A percentile compares a stretch with the other conserved stretches of the same genome.
Conservation (phyloP, 2,329 filamentous ascomycete species). For the Colletotrichum coccodes region DNA sequence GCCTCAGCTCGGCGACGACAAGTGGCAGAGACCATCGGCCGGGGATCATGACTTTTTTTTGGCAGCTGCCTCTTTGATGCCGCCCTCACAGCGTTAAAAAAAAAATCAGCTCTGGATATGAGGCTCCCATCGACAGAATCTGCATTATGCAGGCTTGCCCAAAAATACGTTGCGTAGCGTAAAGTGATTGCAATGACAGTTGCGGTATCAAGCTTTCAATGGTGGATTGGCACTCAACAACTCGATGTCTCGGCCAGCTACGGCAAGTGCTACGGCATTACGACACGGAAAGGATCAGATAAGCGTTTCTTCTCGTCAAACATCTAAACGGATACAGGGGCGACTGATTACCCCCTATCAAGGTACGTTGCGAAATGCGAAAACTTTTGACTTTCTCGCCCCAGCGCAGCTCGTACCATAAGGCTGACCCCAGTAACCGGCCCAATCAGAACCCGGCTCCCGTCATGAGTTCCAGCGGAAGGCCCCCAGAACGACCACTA, state of each 20-base stretch:
- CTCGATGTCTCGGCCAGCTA: not conserved
- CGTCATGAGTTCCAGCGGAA: not conserved
- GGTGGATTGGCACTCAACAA: not conserved
- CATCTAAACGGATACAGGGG: not conserved
- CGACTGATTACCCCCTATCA: not conserved
- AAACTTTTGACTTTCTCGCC: not conserved
- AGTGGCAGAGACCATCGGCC: not conserved
- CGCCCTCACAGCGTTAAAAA: not conserved
- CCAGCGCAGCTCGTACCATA: constrained; percentile 16
- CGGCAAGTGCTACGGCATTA: not conserved
- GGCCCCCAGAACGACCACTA: constrained; percentile 1
- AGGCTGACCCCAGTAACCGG: constrained; percentile 20
- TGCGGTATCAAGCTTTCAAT: not conserved
- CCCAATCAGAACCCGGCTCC: constrained; percentile 12
- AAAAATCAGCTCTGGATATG: not conserved
- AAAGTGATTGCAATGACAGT: not conserved
- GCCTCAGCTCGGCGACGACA: not conserved
- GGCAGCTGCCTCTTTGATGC: not conserved
- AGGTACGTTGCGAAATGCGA: not conserved
- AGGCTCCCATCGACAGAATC: not conserved
- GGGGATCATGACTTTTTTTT: not conserved
- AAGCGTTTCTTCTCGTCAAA: not conserved
- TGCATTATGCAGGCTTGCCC: not conserved
- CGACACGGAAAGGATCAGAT: not conserved
- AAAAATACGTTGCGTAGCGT: too few relatives aligned